phyloP scores from a whole-genome alignment of 306 rosid genomes.

The Castanea sativa region DNA sequence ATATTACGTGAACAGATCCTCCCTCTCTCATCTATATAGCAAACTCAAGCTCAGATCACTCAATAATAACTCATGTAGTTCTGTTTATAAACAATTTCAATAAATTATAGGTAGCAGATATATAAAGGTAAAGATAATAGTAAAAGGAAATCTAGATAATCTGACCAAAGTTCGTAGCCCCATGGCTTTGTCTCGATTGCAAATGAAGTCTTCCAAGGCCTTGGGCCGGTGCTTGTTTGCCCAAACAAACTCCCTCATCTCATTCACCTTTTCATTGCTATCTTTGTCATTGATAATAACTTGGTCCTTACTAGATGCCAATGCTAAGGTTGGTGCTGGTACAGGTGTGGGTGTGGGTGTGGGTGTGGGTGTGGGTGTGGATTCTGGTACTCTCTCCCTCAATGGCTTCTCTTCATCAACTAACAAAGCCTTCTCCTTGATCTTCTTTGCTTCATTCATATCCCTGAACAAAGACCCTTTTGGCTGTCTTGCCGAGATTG shows the following conservation, averaged over 20 bases:
- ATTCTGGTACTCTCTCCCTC: conserved; percentile 42
- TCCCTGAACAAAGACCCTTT: not conserved
- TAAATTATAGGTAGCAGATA: not conserved
- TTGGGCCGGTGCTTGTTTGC: conserved; percentile 63
- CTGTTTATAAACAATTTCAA: too few species aligned
- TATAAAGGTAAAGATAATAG: too few species aligned
- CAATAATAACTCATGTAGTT: not conserved
- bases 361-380: not conserved
- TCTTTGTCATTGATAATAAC: not conserved
- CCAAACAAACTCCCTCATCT: conserved; percentile 42
- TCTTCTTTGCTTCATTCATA: not conserved
- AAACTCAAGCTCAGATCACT: not conserved
- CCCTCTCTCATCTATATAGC: conserved; percentile 37
- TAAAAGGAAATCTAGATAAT: too few species aligned
- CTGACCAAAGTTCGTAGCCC: conserved; percentile 50
- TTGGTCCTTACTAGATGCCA: not conserved
- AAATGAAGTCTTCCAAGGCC: conserved; percentile 60
- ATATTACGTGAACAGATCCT: conserved; percentile 61
- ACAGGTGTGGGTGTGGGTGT: not conserved
- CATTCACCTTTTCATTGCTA: not conserved
- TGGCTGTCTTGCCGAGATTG: too few species aligned
- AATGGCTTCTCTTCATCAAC: conserved; percentile 49
- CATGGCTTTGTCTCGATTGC: conserved; percentile 51
- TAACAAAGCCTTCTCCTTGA: not conserved
- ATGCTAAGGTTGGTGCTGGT: not conserved